These are phyloP conservation scores for Coccinonectria pachysandricola DNA, from an alignment of 2,329 filamentous ascomycete species.

Conservation along the genomic window DNA sequence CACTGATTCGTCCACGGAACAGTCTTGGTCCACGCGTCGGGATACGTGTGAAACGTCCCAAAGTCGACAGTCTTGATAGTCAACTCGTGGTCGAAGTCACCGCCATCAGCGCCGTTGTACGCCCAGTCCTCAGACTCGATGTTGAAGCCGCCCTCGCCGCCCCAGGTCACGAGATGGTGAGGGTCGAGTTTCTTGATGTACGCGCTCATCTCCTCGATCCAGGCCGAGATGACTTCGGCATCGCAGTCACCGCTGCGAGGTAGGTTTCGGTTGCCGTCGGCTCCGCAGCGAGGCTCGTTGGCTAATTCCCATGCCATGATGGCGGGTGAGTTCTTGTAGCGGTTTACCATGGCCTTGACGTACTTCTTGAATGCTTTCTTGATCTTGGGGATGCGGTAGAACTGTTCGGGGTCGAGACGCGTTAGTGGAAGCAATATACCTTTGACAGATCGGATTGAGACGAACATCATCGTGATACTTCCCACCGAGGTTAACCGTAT, in stretches of 20 bases:
- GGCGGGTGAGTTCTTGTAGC: constrained; percentile 34
- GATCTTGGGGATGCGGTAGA: constrained; percentile 7
- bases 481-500: constrained; percentile 41
- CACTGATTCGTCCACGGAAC: constrained; percentile 42
- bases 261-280: constrained; percentile 9
- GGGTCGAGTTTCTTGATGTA: constrained; percentile 54
- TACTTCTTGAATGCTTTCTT: constrained; percentile 22
- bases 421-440: too few species aligned
- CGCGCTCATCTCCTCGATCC: constrained; percentile 44
- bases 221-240: constrained; percentile 45
- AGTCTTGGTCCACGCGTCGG: constrained; percentile 46
- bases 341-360: constrained; percentile 32
- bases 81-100: constrained; percentile 41
- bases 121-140: constrained; percentile 30
- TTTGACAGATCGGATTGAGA: too few species aligned
- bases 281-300: constrained; percentile 47
- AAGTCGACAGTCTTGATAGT: constrained; percentile 39
- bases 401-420: too few species aligned
- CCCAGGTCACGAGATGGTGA: constrained; percentile 51
- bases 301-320: constrained; percentile 43
- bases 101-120: constrained; percentile 39
- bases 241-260: constrained; percentile 37
- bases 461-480: constrained; percentile 26
- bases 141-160: constrained; percentile 49
- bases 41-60: constrained; percentile 45